Conservation (phyloP, 257 asterid species). For the Nicotiana attenuata region DNA sequence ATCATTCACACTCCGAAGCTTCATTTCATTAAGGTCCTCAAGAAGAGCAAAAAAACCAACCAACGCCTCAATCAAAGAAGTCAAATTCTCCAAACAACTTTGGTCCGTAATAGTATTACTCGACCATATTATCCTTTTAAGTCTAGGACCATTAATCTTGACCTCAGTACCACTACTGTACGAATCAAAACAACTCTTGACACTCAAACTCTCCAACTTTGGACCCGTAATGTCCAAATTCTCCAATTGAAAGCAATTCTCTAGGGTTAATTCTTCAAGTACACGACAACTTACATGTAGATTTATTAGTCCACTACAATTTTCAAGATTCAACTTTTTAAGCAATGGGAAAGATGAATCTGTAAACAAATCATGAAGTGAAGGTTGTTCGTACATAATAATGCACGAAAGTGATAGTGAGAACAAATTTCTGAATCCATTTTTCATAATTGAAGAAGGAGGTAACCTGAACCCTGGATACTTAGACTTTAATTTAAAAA, state of each 20-base stretch:
- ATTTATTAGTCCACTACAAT: constrained; percentile 48
- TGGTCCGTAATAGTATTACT: constrained; percentile 49
- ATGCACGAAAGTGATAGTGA: constrained; percentile 48
- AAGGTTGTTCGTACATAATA: constrained; percentile 45
- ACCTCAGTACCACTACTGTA: constrained; percentile 32
- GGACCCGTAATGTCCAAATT: constrained; percentile 38
- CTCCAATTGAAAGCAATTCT: constrained; percentile 48
- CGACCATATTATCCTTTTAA: constrained; percentile 47
- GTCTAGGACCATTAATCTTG: constrained; percentile 46
- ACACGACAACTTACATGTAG: constrained; percentile 47
- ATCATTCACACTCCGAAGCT: constrained; percentile 43
- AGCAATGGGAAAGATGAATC: constrained; percentile 66
- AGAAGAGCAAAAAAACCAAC: constrained; percentile 42
- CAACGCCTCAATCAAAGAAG: constrained; percentile 37
- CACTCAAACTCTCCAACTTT: constrained; percentile 39
- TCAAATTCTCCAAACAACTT: constrained; percentile 33
- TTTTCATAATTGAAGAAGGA: constrained; percentile 46
- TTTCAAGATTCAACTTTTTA: constrained; percentile 47
- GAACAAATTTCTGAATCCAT: constrained; percentile 45
- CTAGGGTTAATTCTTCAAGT: constrained; percentile 43
- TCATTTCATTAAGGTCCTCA: constrained; percentile 32
- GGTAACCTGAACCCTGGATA: constrained; percentile 74
- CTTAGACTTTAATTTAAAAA: constrained; percentile 49
- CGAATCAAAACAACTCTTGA: constrained; percentile 51
- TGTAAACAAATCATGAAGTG: constrained; percentile 43